A percentile compares a stretch with the other conserved stretches of the same genome.
Evolutionary conservation across 768 basidiomycete species (phyloP).

Genomic region (Antrodiella citrinella): DNA sequence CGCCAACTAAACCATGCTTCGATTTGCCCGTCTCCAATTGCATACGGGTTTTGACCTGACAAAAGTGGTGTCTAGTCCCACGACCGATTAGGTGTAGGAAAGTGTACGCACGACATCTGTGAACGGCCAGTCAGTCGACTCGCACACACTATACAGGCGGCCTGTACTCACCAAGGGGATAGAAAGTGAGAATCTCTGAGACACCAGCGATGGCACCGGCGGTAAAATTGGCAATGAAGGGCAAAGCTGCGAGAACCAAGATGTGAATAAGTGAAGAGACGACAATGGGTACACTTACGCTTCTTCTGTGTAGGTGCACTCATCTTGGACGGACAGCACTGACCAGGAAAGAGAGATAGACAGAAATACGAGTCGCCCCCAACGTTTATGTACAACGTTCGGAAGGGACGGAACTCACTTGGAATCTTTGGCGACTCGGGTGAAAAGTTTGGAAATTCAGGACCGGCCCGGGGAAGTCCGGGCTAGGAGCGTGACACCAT

Average conservation of each 20-base stretch:
- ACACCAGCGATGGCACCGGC: constrained; percentile 96
- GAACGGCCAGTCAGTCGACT: neutral
- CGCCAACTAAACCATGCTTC: constrained; percentile 71
- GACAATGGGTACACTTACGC: constrained; percentile 2
- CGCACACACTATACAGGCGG: constrained; percentile 1
- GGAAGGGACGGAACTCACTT: no score
- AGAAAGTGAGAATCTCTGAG: constrained; percentile 77
- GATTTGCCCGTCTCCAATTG: constrained; percentile 87
- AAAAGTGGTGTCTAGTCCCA: constrained; percentile 8
- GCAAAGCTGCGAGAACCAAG: constrained; percentile 45
- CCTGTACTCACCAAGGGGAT: constrained; percentile 67
- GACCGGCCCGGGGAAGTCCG: no score
- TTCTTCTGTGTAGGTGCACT: constrained; percentile 5
- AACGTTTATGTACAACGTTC: no score
- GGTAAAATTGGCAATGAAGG: constrained; percentile 83
- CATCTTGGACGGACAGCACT: neutral
- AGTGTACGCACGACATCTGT: constrained; percentile 73
- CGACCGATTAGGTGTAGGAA: neutral
- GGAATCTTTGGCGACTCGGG: no score
- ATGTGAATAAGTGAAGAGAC: neutral
- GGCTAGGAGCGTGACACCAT: no score
- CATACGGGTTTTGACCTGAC: constrained; percentile 94
- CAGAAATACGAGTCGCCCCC: no score
- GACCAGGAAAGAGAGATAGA: no score
- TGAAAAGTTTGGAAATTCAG: no score